These are phyloP conservation scores for Fomitopsis serialis DNA, from an alignment of 768 basidiomycete species.

Conservation along the genomic window DNA sequence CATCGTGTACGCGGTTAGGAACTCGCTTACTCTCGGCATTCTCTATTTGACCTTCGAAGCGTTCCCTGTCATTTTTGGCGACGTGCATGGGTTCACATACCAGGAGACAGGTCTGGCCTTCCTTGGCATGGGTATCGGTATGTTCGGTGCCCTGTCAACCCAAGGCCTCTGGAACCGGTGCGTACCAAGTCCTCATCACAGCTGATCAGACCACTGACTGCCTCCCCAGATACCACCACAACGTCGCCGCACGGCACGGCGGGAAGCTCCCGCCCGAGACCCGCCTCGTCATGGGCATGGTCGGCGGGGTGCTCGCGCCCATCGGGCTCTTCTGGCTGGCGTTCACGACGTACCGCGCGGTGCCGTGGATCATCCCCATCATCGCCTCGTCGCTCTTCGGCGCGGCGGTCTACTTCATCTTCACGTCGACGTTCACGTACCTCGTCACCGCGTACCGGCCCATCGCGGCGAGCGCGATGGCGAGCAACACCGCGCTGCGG, in stretches of 20 bases:
- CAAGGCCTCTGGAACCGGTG: constrained; percentile 44
- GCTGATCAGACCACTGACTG: neutral
- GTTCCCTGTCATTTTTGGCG: constrained; percentile 45
- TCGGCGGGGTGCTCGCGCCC: constrained; percentile 59
- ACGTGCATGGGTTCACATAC: constrained; percentile 45
- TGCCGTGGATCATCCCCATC: constrained; percentile 45
- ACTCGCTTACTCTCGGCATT: constrained; percentile 35
- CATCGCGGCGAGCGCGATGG: constrained; percentile 55
- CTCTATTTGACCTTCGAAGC: constrained; percentile 53
- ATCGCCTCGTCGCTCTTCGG: constrained; percentile 43
- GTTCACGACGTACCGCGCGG: constrained; percentile 42
- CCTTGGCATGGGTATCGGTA: constrained; percentile 45
- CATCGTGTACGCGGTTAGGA: constrained; percentile 21
- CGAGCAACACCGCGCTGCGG: constrained; percentile 55
- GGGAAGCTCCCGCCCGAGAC: constrained; percentile 59
- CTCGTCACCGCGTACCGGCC: constrained; percentile 47
- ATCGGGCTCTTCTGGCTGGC: constrained; percentile 49
- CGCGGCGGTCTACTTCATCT: constrained; percentile 56
- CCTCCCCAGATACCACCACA: neutral
- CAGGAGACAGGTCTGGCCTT: constrained; percentile 46
- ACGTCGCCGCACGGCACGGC: constrained; percentile 25
- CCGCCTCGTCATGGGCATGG: constrained; percentile 59
- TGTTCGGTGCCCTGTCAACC: constrained; percentile 31
- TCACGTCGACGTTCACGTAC: constrained; percentile 63
- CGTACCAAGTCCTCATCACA: neutral